These are phyloP conservation scores for Coemansia sp. DNA, from an alignment of 192 early-diverging fungal genomes.

Conservation along the genomic window DNA sequence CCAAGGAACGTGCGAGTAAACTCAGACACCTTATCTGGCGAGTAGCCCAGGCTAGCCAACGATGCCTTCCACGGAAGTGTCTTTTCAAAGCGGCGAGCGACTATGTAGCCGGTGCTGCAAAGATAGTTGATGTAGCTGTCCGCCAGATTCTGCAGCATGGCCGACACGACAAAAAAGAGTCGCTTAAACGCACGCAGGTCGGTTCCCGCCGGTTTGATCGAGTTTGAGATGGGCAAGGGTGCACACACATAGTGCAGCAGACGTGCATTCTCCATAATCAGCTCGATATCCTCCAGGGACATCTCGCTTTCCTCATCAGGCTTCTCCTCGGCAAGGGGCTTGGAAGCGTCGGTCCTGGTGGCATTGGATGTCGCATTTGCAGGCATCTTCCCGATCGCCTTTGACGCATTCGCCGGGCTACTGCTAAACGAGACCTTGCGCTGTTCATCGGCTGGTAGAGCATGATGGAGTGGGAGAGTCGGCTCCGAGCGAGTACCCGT, in stretches of 20 bases:
- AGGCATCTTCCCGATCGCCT: constrained; percentile 5
- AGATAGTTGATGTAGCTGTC: constrained; percentile 50
- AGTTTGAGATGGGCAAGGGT: constrained; percentile 32
- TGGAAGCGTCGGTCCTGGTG: neutral
- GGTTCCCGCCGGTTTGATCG: constrained; percentile 25
- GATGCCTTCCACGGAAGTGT: constrained; percentile 28
- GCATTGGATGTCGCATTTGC: neutral
- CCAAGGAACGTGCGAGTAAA: constrained; percentile 23
- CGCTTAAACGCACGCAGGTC: constrained; percentile 33
- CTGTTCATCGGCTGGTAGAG: constrained; percentile 21
- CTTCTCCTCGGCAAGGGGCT: neutral
- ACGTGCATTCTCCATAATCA: constrained; percentile 46
- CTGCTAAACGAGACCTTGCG: neutral
- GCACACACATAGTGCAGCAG: constrained; percentile 51
- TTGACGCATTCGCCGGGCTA: neutral
- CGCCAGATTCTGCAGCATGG: constrained; percentile 46
- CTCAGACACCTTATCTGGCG: constrained; percentile 12
- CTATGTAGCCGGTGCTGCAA: constrained; percentile 42
- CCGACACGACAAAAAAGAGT: constrained; percentile 39
- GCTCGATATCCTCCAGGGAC: constrained; percentile 34
- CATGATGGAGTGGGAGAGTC: constrained; percentile 25
- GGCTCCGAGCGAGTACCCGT: constrained; percentile 1
- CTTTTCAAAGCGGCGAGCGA: constrained; percentile 39
- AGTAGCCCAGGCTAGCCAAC: constrained; percentile 30
- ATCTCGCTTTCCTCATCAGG: constrained; percentile 13